phyloP scores from a whole-genome alignment of 352 stramenopile genomes.

The Halophytophthora batemanensis region DNA sequence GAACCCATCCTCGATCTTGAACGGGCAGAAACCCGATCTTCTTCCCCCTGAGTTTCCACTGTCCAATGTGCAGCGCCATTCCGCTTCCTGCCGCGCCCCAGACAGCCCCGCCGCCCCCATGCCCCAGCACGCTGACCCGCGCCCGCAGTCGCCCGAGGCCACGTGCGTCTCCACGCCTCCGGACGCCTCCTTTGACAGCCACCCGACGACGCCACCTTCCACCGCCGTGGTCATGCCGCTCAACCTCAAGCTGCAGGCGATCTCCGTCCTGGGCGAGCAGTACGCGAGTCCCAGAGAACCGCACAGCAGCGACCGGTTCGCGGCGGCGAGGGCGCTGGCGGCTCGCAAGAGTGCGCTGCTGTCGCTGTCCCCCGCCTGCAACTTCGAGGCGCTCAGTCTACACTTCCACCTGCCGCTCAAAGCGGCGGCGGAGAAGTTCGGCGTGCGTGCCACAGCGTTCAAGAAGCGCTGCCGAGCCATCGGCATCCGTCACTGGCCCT shows the following conservation, averaged over 20 bases:
- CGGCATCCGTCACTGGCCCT: constrained; percentile 70
- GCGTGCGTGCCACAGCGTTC: constrained; percentile 67
- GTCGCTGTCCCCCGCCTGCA: constrained; percentile 52
- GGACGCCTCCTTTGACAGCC: background rate
- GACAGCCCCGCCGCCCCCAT: constrained; percentile 8
- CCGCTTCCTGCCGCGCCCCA: background rate
- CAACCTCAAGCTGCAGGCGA: constrained; percentile 30
- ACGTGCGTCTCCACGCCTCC: constrained; percentile 1
- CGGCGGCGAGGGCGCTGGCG: constrained; percentile 28
- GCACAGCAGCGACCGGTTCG: constrained; percentile 6
- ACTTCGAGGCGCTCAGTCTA: constrained; percentile 66
- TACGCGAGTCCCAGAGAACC: constrained; percentile 27
- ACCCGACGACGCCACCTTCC: background rate
- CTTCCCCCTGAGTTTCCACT: background rate
- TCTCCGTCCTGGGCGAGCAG: constrained; percentile 29
- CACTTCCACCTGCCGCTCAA: constrained; percentile 73
- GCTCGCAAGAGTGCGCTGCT: constrained; percentile 47
- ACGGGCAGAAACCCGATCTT: background rate
- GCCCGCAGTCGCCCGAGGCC: constrained; percentile 7
- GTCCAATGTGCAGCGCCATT: background rate
- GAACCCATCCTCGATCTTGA: too few relatives aligned
- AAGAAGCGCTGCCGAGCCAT: constrained; percentile 75
- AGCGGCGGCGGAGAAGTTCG: constrained; percentile 68
- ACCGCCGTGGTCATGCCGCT: constrained; percentile 10
- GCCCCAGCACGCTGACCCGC: constrained; percentile 15